phyloP scores from a whole-genome alignment of 495 filamentous ascomycete species.

The Clohesyomyces aquaticus region DNA sequence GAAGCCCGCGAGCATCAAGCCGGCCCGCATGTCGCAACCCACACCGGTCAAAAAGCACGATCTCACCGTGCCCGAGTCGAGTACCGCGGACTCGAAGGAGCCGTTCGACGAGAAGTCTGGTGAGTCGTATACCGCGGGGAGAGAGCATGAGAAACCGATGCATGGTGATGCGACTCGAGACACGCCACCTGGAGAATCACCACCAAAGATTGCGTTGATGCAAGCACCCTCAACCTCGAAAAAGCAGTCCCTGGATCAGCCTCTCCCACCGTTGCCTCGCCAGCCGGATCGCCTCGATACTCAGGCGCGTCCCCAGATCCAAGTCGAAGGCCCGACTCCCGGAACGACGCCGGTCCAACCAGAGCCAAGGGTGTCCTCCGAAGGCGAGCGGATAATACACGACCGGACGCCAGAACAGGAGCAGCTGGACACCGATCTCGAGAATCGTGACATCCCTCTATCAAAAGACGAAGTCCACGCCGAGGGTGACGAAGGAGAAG shows the following conservation, averaged over 20 bases:
- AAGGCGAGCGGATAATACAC: slow-evolving; percentile 48
- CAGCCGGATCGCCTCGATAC: slow-evolving; percentile 31
- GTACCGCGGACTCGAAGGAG: slow-evolving; percentile 61
- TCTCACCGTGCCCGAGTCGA: slow-evolving; percentile 56
- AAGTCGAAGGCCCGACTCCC: slow-evolving; percentile 46
- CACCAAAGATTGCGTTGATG: slow-evolving; percentile 32
- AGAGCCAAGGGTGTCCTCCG: slow-evolving; percentile 23
- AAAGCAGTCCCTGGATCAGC: slow-evolving; percentile 32
- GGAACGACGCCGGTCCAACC: slow-evolving; percentile 40
- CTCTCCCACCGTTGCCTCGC: slow-evolving; percentile 36
- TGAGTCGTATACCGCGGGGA: slow-evolving; percentile 30
- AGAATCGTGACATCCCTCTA: slow-evolving; percentile 59
- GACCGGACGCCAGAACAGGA: slow-evolving; percentile 53
- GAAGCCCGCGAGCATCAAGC: slow-evolving; percentile 65
- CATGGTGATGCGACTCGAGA: slow-evolving; percentile 40
- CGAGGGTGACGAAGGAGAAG: slow-evolving; percentile 37
- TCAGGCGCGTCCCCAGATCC: slow-evolving; percentile 34
- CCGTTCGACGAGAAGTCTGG: slow-evolving; percentile 59
- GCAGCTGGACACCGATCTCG: slow-evolving; percentile 61
- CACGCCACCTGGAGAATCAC: slow-evolving; percentile 30
- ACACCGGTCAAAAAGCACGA: slow-evolving; percentile 57
- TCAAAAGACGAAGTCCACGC: slow-evolving; percentile 45
- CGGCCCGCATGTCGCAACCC: slow-evolving; percentile 57
- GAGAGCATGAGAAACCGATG: slow-evolving; percentile 38
- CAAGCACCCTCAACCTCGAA: slow-evolving; percentile 34